Evolutionary conservation across 805 yeast species (phyloP), one percentile per base, ranked within the genome.

Genomic region (Hanseniaspora meyeri): DNA sequence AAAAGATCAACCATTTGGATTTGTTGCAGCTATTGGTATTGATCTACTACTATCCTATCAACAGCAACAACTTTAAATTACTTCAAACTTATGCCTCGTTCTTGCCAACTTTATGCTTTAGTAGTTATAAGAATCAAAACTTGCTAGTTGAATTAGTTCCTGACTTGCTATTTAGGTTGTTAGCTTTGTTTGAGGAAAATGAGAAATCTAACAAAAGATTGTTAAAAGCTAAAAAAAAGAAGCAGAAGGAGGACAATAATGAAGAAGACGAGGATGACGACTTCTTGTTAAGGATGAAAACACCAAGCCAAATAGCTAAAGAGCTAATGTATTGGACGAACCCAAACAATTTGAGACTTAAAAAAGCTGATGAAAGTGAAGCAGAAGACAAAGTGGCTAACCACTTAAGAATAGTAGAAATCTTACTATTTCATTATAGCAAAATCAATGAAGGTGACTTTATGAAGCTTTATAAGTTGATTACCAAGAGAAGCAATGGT

Each of bases 271-370:
- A 52, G 5, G 29, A n/a, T 8, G 56, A 52, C 3, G 20, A 42
- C 16, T 14, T 29, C 12, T 29, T 24, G 4, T 32, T 43, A 29
- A 55, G 49, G 32, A 69, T 69, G 71, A 48, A 68, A 52, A 68
- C 63, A 38, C 84, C 87, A 0, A 70, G 75, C 12, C 72, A 72
- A 10, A 77, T 85, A 2, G 69, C 84, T 36, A 88, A 82, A 60
- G 95, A 87, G 62, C 68, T 91, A 49, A 72, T 85, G 27, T 80
- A 81, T 63, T 87, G 96, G 95, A 84, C 95, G 19, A 91, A 88
- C 65, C 95, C 96, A 6, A 38, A 29, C 3, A 43, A 52, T 38
- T 38, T 52, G 31, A 52, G 40, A 20, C 16, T 45, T 70, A 72
- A 46, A 78, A 81, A 60, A 69, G 17, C 16, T 4, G 27, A 52